Evolutionary conservation across 345 rosid genomes (phyloP).

Genomic region (Citrus reticulata): DNA sequence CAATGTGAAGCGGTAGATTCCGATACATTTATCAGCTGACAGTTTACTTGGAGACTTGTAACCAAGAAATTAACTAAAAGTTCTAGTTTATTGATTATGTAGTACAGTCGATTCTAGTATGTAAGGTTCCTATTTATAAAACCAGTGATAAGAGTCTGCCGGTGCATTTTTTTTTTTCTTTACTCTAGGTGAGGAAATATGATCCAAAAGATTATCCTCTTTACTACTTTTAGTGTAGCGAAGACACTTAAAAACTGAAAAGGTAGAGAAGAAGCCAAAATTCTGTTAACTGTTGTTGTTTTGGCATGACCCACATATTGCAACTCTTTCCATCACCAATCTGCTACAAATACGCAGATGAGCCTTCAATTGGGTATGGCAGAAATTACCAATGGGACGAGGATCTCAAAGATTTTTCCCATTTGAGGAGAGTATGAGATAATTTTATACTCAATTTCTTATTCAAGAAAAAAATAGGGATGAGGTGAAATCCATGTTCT

Average conservation of each 20-base stretch:
- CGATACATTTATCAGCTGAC: not conserved
- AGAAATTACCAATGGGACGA: too few species aligned
- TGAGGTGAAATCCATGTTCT: accelerated
- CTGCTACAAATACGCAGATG: not conserved
- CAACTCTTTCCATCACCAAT: not conserved
- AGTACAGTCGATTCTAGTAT: not conserved
- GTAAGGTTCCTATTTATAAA: not conserved
- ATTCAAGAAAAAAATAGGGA: accelerated
- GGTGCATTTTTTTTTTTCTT: not conserved
- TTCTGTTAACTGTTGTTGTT: not conserved
- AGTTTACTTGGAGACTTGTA: not conserved
- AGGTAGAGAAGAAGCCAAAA: not conserved
- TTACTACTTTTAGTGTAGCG: not conserved
- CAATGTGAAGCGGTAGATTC: not conserved
- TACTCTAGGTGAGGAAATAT: not conserved
- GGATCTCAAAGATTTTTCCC: accelerated
- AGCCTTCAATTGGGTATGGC: too few species aligned
- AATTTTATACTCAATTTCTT: too few species aligned
- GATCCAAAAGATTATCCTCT: slow-evolving; percentile 5
- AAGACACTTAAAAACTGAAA: too few species aligned
- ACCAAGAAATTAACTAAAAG: not conserved
- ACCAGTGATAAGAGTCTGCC: not conserved
- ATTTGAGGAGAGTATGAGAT: too few species aligned
- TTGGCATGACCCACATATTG: not conserved
- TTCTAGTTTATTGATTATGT: not conserved